phyloP scores from a whole-genome alignment of 1,284 basidiomycete species.

The Cryptococcus sp. region DNA sequence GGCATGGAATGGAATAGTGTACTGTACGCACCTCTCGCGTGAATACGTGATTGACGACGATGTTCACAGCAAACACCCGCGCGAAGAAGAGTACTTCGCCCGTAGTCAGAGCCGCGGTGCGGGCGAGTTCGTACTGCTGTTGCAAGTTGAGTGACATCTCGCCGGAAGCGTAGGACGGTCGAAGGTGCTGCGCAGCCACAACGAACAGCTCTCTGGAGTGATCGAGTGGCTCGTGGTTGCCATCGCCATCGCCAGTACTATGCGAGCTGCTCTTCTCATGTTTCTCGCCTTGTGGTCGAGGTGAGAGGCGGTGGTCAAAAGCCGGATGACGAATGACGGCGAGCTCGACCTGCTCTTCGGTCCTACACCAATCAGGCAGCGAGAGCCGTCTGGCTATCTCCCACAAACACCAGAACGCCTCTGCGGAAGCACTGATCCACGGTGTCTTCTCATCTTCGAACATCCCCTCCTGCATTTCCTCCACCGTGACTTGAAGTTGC shows the following conservation, averaged over 20 bases:
- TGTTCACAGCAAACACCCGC: conserved; percentile 32
- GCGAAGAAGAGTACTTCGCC: conserved; percentile 38
- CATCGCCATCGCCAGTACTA: neutral
- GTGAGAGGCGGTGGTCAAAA: too few relatives aligned
- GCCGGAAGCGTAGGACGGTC: neutral
- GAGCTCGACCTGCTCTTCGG: conserved; percentile 16
- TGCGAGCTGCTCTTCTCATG: conserved; percentile 3
- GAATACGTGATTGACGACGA: conserved; percentile 27
- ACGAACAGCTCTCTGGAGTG: conserved; percentile 9
- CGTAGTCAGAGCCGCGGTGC: conserved; percentile 6
- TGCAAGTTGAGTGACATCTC: conserved; percentile 8
- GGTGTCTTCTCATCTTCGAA: conserved; percentile 32
- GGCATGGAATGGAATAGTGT: neutral
- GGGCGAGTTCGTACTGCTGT: too few relatives aligned
- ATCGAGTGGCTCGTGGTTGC: neutral
- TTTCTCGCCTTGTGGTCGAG: conserved; percentile 9
- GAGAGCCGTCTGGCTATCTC: conserved; percentile 31
- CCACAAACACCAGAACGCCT: conserved; percentile 37
- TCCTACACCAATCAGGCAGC: neutral
- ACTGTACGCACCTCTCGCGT: conserved; percentile 24
- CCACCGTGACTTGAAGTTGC: conserved; percentile 10
- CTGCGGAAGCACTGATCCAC: conserved; percentile 30
- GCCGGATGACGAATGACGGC: conserved; percentile 25
- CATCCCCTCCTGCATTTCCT: conserved; percentile 16
- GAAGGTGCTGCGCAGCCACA: conserved; percentile 1